Percentiles rank a stretch among this genome's conserved stretches.
These are phyloP conservation scores for Fusarium sp. DNA, from an alignment of 2,329 filamentous ascomycete species.

Conservation along the genomic window DNA sequence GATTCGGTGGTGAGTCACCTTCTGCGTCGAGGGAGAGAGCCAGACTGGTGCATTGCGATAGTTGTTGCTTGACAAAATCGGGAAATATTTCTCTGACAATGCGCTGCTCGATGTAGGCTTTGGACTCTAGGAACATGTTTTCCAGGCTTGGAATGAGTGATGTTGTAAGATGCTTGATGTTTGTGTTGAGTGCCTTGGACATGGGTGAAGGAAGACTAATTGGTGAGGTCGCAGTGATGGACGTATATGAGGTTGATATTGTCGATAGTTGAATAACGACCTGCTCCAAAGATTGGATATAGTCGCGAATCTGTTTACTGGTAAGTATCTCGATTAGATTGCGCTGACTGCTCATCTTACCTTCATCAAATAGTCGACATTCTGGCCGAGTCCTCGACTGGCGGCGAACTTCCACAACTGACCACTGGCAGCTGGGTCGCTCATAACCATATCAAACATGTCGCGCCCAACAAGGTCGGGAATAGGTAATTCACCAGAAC, in stretches of 20 bases:
- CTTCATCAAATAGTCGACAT: conserved; percentile 67
- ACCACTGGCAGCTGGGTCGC: conserved; percentile 62
- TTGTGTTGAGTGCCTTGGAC: conserved; percentile 59
- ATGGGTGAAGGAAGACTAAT: conserved; percentile 60
- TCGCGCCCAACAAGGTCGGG: conserved; percentile 66
- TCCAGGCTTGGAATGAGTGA: conserved; percentile 63
- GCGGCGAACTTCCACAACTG: conserved; percentile 67
- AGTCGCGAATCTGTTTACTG: conserved; percentile 59
- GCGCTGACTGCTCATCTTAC: conserved; percentile 49
- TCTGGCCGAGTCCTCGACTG: conserved; percentile 61
- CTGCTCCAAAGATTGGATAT: conserved; percentile 61
- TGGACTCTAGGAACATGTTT: conserved; percentile 60
- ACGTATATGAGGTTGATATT: conserved; percentile 62
- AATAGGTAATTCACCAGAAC: conserved; percentile 50
- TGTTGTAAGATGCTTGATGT: conserved; percentile 63
- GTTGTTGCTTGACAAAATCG: conserved; percentile 67
- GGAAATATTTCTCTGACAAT: conserved; percentile 65
- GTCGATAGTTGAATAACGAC: conserved; percentile 56
- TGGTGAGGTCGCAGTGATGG: conserved; percentile 59
- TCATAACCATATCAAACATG: conserved; percentile 65
- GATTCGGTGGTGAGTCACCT: conserved; percentile 48
- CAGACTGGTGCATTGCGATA: conserved; percentile 61
- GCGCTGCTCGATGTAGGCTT: conserved; percentile 61
- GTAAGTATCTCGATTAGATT: background rate
- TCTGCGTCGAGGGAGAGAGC: conserved; percentile 59